Base-by-base conservation (phyloP, 495 filamentous ascomycete genomes). In the Barbatosphaeria neglecta region DNA sequence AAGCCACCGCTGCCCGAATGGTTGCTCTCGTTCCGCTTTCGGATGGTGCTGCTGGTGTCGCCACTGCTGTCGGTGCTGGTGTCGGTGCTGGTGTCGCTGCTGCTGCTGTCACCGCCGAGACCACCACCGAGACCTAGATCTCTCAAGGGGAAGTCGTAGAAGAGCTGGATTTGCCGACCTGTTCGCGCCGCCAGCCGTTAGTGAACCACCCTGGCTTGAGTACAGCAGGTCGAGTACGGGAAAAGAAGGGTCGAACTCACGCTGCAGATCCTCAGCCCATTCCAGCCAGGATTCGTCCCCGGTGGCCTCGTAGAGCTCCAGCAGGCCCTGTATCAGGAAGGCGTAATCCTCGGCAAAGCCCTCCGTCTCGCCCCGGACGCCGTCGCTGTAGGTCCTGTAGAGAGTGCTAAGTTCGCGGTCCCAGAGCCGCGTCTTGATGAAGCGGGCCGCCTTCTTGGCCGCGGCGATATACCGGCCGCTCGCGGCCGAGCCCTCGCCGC, bases 311-410 rank as follows among this genome's bases (percentile, higher is more conserved):
- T 95, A 95, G 49, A 98, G 74, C 52, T 92, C 81, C 42, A 97
- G 69, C 17, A 96, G 69, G 0, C 89, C 93, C 22, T 81, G 75
- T 41, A 89, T 87, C 43, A 97, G 56, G 62, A 86, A 95, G 3
- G 92, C 90, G 61, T 97, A 98, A 61, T 98, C 92, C 52, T 98
- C 92, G 5, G 90, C 90, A 62, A 97, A 94, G 1, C 78, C 92
- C 5, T 71, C 70, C 0, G 82, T 84, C 28, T 83, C 73, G 22
- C 86, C 27, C 68, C 55, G 60, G 13, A 82, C 84, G 51, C 89
- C 79, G 23, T 81, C n/a, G n/a, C n/a, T 80, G 58, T 81, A 95
- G 39, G 93, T 83, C 20, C 92, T 74, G 50, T 81, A 82, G 35
- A 97, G 64, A 3, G 73, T 72, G 22, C 78, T 79, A 1, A 67